Conservation (phyloP, 805 yeast genomes). For the Candida silvatica region DNA sequence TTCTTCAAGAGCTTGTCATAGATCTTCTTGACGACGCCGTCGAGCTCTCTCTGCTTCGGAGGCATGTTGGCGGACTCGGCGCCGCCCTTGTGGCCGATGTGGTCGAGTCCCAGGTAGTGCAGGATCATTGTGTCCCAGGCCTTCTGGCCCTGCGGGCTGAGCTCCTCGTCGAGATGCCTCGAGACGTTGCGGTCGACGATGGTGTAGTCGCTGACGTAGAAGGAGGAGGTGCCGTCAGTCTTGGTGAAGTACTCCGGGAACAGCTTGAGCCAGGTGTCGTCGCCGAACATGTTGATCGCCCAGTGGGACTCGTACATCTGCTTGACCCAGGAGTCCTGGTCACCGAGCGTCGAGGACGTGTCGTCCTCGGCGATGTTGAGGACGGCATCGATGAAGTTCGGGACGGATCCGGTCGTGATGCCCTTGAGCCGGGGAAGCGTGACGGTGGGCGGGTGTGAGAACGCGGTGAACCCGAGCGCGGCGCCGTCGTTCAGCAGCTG, state of each 20-base stretch:
- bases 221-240: conserved; percentile 84
- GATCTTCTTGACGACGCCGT: conserved; percentile 45
- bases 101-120: conserved; percentile 92
- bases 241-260: conserved; percentile 64
- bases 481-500: conserved; percentile 50
- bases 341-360: conserved; percentile 51
- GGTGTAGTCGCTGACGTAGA: conserved; percentile 90
- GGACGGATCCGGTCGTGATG: conserved; percentile 89
- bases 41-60: conserved; percentile 82
- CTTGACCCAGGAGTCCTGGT: conserved; percentile 81
- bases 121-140: conserved; percentile 82
- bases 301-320: conserved; percentile 43
- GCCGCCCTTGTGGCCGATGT: conserved; percentile 97
- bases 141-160: conserved; percentile 27
- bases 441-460: conserved; percentile 92
- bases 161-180: conserved; percentile 62
- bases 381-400: conserved; percentile 89
- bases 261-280: conserved; percentile 93
- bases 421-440: conserved; percentile 92
- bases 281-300: conserved; percentile 81
- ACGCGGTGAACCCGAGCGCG: conserved; percentile 87
- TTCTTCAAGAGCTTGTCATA: conserved; percentile 27
- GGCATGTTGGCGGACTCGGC: conserved; percentile 77
- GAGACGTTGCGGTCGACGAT: conserved; percentile 94
- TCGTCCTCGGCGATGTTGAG: conserved; percentile 90